phyloP scores from a whole-genome alignment of 2,329 filamentous ascomycete genomes.

The Lachnellula cervina region DNA sequence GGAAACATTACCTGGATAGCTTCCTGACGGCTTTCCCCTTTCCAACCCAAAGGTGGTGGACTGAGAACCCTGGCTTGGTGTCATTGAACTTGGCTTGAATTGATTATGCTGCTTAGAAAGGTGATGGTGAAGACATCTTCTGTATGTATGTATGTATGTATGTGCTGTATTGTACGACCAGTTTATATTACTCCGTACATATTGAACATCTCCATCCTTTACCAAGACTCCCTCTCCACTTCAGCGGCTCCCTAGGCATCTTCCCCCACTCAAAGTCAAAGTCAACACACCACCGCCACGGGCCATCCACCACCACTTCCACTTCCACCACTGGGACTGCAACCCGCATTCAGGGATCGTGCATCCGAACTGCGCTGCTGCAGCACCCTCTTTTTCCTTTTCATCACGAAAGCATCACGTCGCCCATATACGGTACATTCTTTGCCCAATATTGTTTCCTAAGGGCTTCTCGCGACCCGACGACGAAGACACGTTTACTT shows the following conservation, averaged over 20 bases:
- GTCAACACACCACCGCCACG: neutral
- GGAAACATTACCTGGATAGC: no score
- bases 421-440: neutral
- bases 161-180: neutral
- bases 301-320: neutral
- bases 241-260: no score
- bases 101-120: no score
- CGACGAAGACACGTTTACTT: neutral
- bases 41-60: no score
- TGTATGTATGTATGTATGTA: neutral
- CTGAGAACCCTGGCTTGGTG: no score
- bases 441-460: neutral
- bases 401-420: neutral
- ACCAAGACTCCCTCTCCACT: no score
- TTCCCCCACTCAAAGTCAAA: no score
- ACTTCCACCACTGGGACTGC: neutral
- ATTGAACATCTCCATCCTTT: no score
- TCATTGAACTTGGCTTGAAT: no score
- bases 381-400: neutral
- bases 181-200: neutral
- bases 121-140: neutral
- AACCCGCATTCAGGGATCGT: neutral
- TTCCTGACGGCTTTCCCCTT: no score
- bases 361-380: neutral
- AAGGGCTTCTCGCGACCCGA: neutral